These are phyloP conservation scores for Sporothrix brasiliensis DNA, from an alignment of 2,329 filamentous ascomycete species.

Conservation along the genomic window DNA sequence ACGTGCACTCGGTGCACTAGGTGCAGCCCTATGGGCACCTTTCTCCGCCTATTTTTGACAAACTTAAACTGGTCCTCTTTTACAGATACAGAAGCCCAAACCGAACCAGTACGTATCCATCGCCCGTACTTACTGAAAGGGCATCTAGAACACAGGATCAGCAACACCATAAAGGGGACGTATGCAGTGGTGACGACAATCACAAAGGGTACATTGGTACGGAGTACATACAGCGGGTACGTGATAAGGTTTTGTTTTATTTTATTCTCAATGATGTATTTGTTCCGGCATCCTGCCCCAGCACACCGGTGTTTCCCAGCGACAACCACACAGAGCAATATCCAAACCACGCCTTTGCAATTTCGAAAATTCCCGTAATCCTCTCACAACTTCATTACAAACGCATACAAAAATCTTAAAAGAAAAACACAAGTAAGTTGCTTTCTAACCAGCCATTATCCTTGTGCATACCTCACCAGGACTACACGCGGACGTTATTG, in stretches of 20 bases:
- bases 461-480: not conserved
- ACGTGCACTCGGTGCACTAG: too few relatives aligned
- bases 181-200: not conserved
- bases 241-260: too few relatives aligned
- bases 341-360: not conserved
- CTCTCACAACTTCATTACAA: not conserved
- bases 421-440: not conserved
- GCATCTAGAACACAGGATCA: too few relatives aligned
- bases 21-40: not conserved
- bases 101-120: not conserved
- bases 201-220: too few relatives aligned
- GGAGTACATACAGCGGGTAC: too few relatives aligned
- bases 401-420: conserved; percentile 40
- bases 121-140: too few relatives aligned
- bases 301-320: not conserved
- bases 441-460: not conserved
- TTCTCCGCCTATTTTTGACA: not conserved
- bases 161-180: too few relatives aligned
- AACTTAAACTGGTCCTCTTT: not conserved
- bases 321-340: not conserved
- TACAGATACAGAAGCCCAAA: not conserved
- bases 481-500: conserved; percentile 8
- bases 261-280: not conserved
- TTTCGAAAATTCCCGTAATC: not conserved
- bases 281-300: not conserved